Percentiles rank a stretch among this genome's conserved stretches.
Evolutionary conservation across 345 rosid genomes (phyloP).

Genomic region (Ceriops tagal): DNA sequence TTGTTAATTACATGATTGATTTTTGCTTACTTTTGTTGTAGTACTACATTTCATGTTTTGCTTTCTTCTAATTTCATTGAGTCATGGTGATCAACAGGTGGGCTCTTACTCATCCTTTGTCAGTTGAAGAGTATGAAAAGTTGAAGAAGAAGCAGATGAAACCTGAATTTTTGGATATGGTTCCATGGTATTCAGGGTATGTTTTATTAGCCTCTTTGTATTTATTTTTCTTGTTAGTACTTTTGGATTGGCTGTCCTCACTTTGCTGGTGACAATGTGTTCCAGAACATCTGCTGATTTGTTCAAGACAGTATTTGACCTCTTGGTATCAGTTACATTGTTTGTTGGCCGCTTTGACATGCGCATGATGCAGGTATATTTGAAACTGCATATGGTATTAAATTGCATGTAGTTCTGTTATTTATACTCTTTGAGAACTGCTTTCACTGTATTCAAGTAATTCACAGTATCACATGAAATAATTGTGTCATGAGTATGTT

Average conservation of each 20-base stretch:
- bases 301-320: constrained; percentile 96
- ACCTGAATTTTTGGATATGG: constrained; percentile 97
- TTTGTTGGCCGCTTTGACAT: constrained; percentile 99
- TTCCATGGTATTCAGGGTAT: constrained; percentile 99
- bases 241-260: constrained; percentile 16
- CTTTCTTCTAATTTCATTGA: constrained; percentile 11
- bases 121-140: constrained; percentile 75
- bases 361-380: constrained; percentile 97
- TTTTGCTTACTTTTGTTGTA: constrained; percentile 7
- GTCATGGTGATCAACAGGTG: constrained; percentile 53
- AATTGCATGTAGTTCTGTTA: not conserved
- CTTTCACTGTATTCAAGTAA: not conserved
- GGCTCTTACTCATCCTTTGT: constrained; percentile 91
- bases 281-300: constrained; percentile 98
- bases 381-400: constrained; percentile 4
- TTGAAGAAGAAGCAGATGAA: constrained; percentile 78
- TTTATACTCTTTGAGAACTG: not conserved
- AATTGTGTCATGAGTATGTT: not conserved
- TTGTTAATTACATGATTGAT: constrained; percentile 3
- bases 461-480: not conserved
- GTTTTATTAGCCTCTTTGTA: constrained; percentile 15
- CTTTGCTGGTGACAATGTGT: constrained; percentile 24
- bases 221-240: not conserved
- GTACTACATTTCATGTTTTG: not conserved
- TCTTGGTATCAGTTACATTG: constrained; percentile 92